Base-by-base conservation (phyloP, 371 early-diverging fungal species). In the Lichtheimia ornata region DNA sequence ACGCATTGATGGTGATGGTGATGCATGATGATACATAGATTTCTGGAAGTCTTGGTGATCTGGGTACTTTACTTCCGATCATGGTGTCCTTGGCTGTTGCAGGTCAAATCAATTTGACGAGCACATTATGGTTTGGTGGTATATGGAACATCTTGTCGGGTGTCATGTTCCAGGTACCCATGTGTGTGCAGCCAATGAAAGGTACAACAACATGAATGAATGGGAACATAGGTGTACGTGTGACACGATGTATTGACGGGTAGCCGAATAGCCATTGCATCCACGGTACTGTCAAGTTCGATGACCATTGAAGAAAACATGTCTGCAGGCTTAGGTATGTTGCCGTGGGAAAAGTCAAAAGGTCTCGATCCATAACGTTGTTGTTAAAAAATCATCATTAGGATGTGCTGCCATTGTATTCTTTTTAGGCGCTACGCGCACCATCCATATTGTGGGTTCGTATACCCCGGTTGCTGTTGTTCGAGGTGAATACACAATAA, bases 111-210 rank as follows among this genome's bases (percentile, higher is more conserved):
- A 87, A 89, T 58, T 69, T 96, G 41, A 85, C 93, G 4, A 73
- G 93, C 28, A 91, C 94, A 11, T 72, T 96, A 60, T 84, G 94
- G 73, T 93, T 94, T 77, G 93, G 92, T 55, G 96, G 94, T 13
- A 70, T 93, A 40, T 96, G 89, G 91, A 94, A 94, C 60, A 93
- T 96, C 45, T 15, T 88, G 30, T 87, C 90, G 0, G 94, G 94
- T 18, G 53, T 91, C 13, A 55, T 82, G 22, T 95, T 89, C 62
- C 85, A 88, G 30, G 88, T 94, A 25, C 96, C 96, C 40, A 88
- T 94, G 76, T 89, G 94, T 63, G 91, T 91, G 27, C 91, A 91
- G 64, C 92, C 92, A 20, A 92, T 90, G 92, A 92, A 91, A 76
- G 87, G 89, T 87, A 79, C 53, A 1, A 43, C 44, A 68, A 35